Evolutionary conservation across 1,284 basidiomycete genomes (phyloP), one percentile per base, ranked within the genome.

Genomic region (Puccinia polysora): DNA sequence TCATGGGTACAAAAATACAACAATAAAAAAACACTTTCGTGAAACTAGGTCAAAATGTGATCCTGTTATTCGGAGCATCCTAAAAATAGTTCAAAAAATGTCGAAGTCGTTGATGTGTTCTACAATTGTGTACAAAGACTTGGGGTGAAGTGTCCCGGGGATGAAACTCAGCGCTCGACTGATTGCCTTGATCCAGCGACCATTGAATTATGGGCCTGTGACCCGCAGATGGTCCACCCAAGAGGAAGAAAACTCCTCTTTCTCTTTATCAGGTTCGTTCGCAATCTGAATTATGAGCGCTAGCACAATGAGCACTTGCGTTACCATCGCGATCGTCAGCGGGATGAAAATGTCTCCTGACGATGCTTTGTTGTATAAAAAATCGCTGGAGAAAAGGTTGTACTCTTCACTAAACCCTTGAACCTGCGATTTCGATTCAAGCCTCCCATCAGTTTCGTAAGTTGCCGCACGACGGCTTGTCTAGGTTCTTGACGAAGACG

Each of bases 391-490:
- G 55, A 50, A 59, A 20, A 36, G 40, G 47, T 58, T 60, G 20
- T 69, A 69, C 45, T 59, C 56, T 23, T 60, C 55, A 28, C 65
- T 43, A 23, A 69, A 69, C 20, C 65, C 65, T 50, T 69, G 28
- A 8, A 59, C 53, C 65, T 67, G n/a, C 43, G n/a, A n/a, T n/a
- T 4, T 10, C 1, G 18, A 6, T 10, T 34, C 8, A 49, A 53
- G 20, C 20, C n/a, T 32, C 6, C 34, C 6, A 30, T 23, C 28
- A 65, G 49, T 36, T 18, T 52, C 8, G n/a, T 36, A 40, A 32
- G 10, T 23, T 45, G 12, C 28, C 18, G 38, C 30, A 12, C 1
- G 28, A n/a, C 18, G 40, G 12, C n/a, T 6, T 40, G 32, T 34
- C 25, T 45, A 3, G 8, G 28, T 15, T 28, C 32, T 20, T 12